phyloP scores from a whole-genome alignment of 768 basidiomycete species.

The Pisolithus marmoratus region DNA sequence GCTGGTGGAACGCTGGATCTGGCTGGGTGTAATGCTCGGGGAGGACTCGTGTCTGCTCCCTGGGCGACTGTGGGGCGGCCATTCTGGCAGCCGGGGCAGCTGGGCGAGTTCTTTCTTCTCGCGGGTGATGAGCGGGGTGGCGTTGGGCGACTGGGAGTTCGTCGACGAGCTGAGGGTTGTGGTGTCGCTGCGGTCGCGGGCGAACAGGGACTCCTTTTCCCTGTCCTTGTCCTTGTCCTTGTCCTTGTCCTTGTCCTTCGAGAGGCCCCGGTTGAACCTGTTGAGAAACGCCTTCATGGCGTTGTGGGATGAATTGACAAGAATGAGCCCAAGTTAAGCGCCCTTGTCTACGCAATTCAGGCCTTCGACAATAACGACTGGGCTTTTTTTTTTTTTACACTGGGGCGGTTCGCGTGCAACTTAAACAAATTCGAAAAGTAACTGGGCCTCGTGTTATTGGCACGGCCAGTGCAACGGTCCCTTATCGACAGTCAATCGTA shows the following conservation, averaged over 20 bases:
- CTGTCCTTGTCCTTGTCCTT: conserved; percentile 16
- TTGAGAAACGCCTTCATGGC: conserved; percentile 82
- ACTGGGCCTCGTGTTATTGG: background rate
- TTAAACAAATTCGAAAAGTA: background rate
- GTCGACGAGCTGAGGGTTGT: conserved; percentile 24
- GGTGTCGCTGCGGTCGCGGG: conserved; percentile 29
- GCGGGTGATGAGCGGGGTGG: conserved; percentile 32
- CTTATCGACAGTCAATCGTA: conserved; percentile 1
- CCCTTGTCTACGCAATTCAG: background rate
- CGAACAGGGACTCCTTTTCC: conserved; percentile 24
- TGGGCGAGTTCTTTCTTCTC: conserved; percentile 51
- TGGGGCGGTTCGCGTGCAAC: too few relatives aligned
- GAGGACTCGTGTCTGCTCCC: conserved; percentile 9
- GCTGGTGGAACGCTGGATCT: conserved; percentile 24
- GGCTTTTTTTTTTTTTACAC: too few relatives aligned
- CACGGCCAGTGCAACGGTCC: background rate
- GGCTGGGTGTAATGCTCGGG: conserved; percentile 11
- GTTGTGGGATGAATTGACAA: background rate
- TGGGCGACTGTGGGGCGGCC: conserved; percentile 50
- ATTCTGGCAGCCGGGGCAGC: conserved; percentile 56
- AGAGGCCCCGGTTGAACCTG: conserved; percentile 60
- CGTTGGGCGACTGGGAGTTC: conserved; percentile 17
- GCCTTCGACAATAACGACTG: conserved; percentile 5
- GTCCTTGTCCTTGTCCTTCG: conserved; percentile 35
- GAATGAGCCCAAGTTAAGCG: background rate